A percentile compares a stretch with the other conserved stretches of the same genome.
phyloP scores from a whole-genome alignment of 305 asterid genomes.

The Ajuga reptans region DNA sequence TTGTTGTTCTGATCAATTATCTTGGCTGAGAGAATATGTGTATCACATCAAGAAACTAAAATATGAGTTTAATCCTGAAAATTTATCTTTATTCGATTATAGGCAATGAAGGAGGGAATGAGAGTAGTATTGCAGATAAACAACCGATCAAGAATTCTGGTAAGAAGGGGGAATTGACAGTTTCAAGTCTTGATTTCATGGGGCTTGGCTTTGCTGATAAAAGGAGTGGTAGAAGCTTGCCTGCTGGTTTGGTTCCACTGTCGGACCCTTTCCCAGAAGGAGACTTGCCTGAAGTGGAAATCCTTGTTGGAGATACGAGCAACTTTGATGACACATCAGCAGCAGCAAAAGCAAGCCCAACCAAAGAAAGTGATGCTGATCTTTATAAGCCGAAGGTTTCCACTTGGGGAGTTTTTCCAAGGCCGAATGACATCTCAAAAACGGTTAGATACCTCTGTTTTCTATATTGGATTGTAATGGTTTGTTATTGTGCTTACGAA shows the following conservation, averaged over 20 bases:
- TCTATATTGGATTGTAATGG: not conserved
- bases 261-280: slow-evolving; percentile 54
- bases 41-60: not conserved
- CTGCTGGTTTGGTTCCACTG: slow-evolving; percentile 67
- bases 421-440: slow-evolving; percentile 75
- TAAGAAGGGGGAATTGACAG: slow-evolving; percentile 35
- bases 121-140: slow-evolving; percentile 21
- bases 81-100: slow-evolving; percentile 14
- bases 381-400: slow-evolving; percentile 87
- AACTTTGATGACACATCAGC: slow-evolving; percentile 42
- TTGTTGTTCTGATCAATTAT: not conserved
- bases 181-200: slow-evolving; percentile 70
- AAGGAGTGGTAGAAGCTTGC: slow-evolving; percentile 58
- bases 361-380: slow-evolving; percentile 35
- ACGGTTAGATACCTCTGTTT: slow-evolving; percentile 42
- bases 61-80: slow-evolving; percentile 1
- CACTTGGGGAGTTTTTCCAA: slow-evolving; percentile 95
- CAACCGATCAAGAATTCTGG: slow-evolving; percentile 19
- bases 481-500: not conserved
- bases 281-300: slow-evolving; percentile 70
- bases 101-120: slow-evolving; percentile 39
- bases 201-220: slow-evolving; percentile 83
- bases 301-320: slow-evolving; percentile 65
- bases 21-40: not conserved
- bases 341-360: slow-evolving; percentile 14